Conservation (phyloP, 805 yeast species). For the Pichia deserticola region DNA sequence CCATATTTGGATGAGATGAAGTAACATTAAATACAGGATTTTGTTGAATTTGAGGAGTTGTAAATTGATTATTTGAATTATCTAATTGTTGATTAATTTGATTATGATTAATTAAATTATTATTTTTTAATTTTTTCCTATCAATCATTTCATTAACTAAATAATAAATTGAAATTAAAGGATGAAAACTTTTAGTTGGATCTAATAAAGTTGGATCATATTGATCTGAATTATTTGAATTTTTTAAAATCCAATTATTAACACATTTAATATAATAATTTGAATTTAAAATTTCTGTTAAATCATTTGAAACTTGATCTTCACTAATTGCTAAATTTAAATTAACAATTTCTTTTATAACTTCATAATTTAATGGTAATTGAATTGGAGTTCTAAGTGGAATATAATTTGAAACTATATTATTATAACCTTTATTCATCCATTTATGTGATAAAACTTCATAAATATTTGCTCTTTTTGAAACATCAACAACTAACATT, state of each 20-base stretch:
- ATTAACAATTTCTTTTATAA: conserved; percentile 66
- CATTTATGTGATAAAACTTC: conserved; percentile 88
- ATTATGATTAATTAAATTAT: conserved; percentile 24
- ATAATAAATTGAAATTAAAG: conserved; percentile 78
- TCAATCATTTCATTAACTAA: conserved; percentile 78
- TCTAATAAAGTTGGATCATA: conserved; percentile 39
- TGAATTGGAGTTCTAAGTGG: conserved; percentile 74
- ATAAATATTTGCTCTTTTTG: conserved; percentile 64
- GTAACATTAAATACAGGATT: conserved; percentile 11
- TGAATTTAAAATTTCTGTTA: conserved; percentile 53
- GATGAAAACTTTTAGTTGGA: conserved; percentile 85
- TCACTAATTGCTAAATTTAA: conserved; percentile 67
- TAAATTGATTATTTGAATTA: background rate
- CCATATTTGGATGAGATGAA: conserved; percentile 10
- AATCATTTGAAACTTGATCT: conserved; percentile 46
- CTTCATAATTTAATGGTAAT: conserved; percentile 58
- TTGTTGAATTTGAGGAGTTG: conserved; percentile 11
- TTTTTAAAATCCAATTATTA: conserved; percentile 50
- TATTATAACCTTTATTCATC: conserved; percentile 86
- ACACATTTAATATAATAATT: conserved; percentile 58
- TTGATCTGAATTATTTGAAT: conserved; percentile 23
- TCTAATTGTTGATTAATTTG: background rate
- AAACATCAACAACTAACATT: conserved; percentile 90
- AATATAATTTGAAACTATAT: conserved; percentile 58
- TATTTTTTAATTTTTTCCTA: conserved; percentile 54